phyloP scores from a whole-genome alignment of 202 grass and related monocot genomes.

The Thinopyrum obtusiflorum region DNA sequence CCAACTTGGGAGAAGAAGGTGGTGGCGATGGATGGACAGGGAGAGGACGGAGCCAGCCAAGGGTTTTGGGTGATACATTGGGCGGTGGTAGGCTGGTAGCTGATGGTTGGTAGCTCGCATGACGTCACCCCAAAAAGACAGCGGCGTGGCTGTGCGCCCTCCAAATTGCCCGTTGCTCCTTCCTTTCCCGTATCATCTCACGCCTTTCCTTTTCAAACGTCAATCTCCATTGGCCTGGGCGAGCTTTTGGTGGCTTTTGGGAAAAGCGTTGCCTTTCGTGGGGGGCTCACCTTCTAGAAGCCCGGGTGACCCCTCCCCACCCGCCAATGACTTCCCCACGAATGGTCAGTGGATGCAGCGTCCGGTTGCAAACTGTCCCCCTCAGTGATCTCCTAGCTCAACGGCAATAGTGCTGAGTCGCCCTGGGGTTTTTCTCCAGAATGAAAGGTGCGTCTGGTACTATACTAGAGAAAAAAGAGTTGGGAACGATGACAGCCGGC shows the following conservation, averaged over 20 bases:
- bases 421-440: neutral
- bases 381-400: constrained; percentile 26
- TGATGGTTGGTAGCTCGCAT: constrained; percentile 54
- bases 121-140: constrained; percentile 46
- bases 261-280: constrained; percentile 24
- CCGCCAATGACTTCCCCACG: constrained; percentile 21
- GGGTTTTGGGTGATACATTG: constrained; percentile 25
- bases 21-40: constrained; percentile 23
- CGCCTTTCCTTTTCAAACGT: constrained; percentile 36
- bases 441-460: constrained; percentile 17
- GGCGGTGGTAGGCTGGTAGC: constrained; percentile 54
- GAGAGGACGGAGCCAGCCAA: constrained; percentile 22
- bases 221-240: constrained; percentile 28
- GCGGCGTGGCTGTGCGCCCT: constrained; percentile 18
- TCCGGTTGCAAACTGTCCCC: constrained; percentile 17
- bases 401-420: constrained; percentile 24
- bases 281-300: constrained; percentile 55
- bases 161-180: constrained; percentile 31
- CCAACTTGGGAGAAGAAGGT: constrained; percentile 34
- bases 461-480: neutral
- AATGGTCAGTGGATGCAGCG: constrained; percentile 40
- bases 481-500: constrained; percentile 30
- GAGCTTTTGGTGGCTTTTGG: constrained; percentile 23
- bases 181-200: neutral
- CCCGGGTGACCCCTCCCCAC: constrained; percentile 29